These are phyloP conservation scores for Phialophora chinensis DNA, from an alignment of 2,329 filamentous ascomycete genomes.

Conservation along the genomic window DNA sequence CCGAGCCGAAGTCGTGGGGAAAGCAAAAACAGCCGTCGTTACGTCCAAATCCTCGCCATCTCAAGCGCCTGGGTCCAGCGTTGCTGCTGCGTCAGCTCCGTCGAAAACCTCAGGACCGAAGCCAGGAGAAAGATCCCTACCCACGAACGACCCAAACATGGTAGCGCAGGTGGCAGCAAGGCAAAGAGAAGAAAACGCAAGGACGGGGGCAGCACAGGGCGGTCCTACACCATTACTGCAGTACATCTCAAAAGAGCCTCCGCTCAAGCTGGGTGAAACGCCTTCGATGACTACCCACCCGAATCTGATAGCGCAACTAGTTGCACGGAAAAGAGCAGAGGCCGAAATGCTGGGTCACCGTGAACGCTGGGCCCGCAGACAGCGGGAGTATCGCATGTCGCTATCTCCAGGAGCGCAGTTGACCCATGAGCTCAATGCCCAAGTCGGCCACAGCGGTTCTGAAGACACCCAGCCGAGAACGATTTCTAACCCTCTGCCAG, in stretches of 20 bases:
- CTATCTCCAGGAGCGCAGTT: conserved; percentile 26
- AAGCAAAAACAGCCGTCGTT: conserved; percentile 3
- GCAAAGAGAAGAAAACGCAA: conserved; percentile 27
- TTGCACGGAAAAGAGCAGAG: conserved; percentile 33
- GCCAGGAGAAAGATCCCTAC: conserved; percentile 20
- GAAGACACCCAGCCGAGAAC: conserved; percentile 10
- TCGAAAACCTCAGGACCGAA: conserved; percentile 21
- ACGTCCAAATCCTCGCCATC: not conserved
- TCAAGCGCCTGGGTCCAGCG: not conserved
- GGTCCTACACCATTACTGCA: not conserved
- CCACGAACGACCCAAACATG: conserved; percentile 26
- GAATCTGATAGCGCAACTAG: conserved; percentile 32
- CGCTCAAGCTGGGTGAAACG: conserved; percentile 29
- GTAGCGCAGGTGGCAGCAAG: conserved; percentile 28
- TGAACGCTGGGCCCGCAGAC: conserved; percentile 30
- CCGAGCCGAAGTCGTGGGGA: not conserved
- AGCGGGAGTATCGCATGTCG: conserved; percentile 28
- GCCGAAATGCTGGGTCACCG: conserved; percentile 31
- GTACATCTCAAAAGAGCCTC: conserved; percentile 17
- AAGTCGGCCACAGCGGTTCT: conserved; percentile 5
- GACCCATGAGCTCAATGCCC: conserved; percentile 15
- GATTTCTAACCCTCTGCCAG: conserved; percentile 23
- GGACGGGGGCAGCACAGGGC: not conserved
- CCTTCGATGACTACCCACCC: conserved; percentile 26
- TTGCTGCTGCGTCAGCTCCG: not conserved